Evolutionary conservation across 441 rosid species (phyloP).

Genomic region (Biscutella laevigata): DNA sequence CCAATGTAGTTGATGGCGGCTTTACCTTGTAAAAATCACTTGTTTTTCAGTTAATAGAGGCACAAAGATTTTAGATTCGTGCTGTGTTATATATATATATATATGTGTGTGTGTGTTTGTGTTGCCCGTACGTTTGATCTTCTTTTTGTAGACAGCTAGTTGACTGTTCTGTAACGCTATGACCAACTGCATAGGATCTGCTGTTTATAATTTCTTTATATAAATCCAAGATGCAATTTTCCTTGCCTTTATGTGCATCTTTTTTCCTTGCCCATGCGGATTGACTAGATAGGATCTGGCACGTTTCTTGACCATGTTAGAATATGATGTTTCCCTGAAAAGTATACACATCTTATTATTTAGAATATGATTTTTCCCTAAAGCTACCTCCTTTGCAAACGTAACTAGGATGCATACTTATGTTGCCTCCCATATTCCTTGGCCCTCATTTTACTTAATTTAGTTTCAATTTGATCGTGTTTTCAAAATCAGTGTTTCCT

Average conservation of each 20-base stretch:
- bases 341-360: too few relatives aligned
- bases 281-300: neutral
- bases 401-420: too few relatives aligned
- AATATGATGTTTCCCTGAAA: too few relatives aligned
- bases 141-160: neutral
- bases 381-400: too few relatives aligned
- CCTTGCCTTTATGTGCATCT: neutral
- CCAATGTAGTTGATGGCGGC: neutral
- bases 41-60: neutral
- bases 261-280: neutral
- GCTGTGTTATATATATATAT: too few relatives aligned
- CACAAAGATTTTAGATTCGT: neutral
- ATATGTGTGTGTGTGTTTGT: too few relatives aligned
- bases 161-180: too few relatives aligned
- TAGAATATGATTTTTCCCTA: too few relatives aligned
- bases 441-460: neutral
- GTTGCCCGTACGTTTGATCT: neutral
- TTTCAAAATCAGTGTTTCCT: neutral
- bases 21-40: neutral
- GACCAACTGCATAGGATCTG: too few relatives aligned
- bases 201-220: too few relatives aligned
- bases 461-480: neutral
- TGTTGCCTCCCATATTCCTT: neutral
- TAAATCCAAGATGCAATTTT: neutral
- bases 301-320: too few relatives aligned